Evolutionary conservation across 805 yeast genomes (phyloP), one percentile per base, ranked within the genome.

Genomic region (Candida khao-thaluensis): DNA sequence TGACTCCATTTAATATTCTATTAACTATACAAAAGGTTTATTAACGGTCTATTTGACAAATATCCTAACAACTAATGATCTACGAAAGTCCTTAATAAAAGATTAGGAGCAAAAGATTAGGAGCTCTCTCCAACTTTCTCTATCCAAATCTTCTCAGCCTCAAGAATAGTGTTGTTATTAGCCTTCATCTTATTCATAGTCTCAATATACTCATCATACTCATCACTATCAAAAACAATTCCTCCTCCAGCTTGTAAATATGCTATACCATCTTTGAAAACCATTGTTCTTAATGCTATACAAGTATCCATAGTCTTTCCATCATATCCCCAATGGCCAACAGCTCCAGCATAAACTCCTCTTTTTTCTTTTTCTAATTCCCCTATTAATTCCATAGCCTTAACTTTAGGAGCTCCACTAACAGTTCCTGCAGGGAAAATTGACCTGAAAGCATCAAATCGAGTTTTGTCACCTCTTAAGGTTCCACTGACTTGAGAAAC

Each of bases 381-480:
- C 14, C 85, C 84, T 52, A 93, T 88, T 30, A 93, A 71, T 62
- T 90, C 95, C 98, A 93, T 93, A 7, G 99, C 99, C 53, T 78
- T 80, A 29, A 93, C 95, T 64, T 93, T 93, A 40, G 99, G 99
- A 2, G 99, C 98, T 27, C 99, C 99, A 40, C 95, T 82, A 9
- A 91, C 98, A 1, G 99, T 93, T 30, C 99, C 99, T 1, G 99
- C 99, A 15, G 99, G 99, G 80, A 93, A 93, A 40, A 93, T 87
- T 2, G 97, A 89, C 60, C 99, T 78, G 66, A 93, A 89, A 0
- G 99, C 99, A 67, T 93, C 99, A 57, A 93, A 93, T 48, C 98
- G 74, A 9, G 91, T 82, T 69, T 87, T 83, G 43, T 77, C 97
- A 0, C 71, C 64, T 57, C 99, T 75, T 53, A 93, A 70, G 2